phyloP scores from a whole-genome alignment of 805 yeast genomes.

The Teunomyces pallodes region DNA sequence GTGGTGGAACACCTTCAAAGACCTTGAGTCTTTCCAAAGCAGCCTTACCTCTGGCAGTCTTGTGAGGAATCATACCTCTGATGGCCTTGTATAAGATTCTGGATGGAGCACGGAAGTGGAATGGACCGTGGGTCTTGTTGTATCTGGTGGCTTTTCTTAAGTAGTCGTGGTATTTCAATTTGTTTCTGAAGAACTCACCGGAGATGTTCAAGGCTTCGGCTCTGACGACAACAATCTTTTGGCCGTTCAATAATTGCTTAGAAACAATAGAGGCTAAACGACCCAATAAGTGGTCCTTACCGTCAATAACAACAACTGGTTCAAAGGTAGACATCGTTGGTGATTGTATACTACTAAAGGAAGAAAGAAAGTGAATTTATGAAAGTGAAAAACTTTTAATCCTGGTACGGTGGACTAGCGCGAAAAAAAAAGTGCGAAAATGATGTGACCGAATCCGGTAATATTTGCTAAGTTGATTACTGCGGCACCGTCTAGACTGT shows the following conservation, averaged over 20 bases:
- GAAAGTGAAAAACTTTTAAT: slow-evolving; percentile 4
- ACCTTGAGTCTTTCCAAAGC: slow-evolving; percentile 99
- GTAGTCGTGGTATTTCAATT: slow-evolving; percentile 99
- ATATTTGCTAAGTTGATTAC: not conserved
- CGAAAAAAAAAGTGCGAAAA: slow-evolving; percentile 3
- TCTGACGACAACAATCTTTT: slow-evolving; percentile 96
- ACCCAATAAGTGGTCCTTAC: slow-evolving; percentile 99
- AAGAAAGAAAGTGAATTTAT: slow-evolving; percentile 5
- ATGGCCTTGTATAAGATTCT: slow-evolving; percentile 99
- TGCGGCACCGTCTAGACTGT: slow-evolving; percentile 5
- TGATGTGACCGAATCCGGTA: slow-evolving; percentile 3
- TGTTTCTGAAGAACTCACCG: slow-evolving; percentile 99
- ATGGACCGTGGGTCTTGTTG: slow-evolving; percentile 99
- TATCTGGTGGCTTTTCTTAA: slow-evolving; percentile 98
- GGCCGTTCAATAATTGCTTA: slow-evolving; percentile 97
- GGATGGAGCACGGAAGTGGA: slow-evolving; percentile 99
- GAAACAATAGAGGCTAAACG: slow-evolving; percentile 99
- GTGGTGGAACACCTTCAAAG: slow-evolving; percentile 99
- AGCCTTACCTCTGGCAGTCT: slow-evolving; percentile 99
- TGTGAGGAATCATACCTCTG: slow-evolving; percentile 99
- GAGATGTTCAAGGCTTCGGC: slow-evolving; percentile 97
- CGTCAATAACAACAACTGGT: slow-evolving; percentile 98
- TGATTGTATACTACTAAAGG: slow-evolving; percentile 7
- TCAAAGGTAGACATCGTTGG: slow-evolving; percentile 76
- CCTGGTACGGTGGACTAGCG: not conserved